These are phyloP conservation scores for Aureobasidium namibiae DNA, from an alignment of 2,329 filamentous ascomycete genomes.

Conservation along the genomic window DNA sequence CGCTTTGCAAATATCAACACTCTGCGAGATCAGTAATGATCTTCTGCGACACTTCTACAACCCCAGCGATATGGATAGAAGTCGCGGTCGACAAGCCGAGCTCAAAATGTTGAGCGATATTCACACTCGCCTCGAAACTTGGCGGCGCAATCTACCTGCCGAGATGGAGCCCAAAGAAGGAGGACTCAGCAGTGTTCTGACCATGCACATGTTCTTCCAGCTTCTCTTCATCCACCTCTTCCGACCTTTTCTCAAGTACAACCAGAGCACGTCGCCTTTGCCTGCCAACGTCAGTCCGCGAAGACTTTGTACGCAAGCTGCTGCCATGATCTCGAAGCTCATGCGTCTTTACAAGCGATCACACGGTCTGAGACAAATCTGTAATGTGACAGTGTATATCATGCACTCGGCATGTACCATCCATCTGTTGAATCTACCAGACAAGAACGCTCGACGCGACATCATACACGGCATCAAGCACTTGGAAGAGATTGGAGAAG, in stretches of 20 bases:
- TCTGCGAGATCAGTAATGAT: constrained; percentile 92
- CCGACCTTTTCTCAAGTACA: constrained; percentile 88
- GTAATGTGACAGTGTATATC: constrained; percentile 95
- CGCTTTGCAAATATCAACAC: constrained; percentile 68
- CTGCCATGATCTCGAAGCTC: constrained; percentile 84
- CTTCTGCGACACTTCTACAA: constrained; percentile 87
- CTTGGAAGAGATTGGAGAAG: constrained; percentile 89
- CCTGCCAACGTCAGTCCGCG: constrained; percentile 82
- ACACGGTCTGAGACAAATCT: constrained; percentile 86
- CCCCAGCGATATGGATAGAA: constrained; percentile 46
- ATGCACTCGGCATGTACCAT: constrained; percentile 90
- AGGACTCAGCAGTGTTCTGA: constrained; percentile 71
- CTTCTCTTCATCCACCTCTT: constrained; percentile 93
- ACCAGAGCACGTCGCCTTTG: constrained; percentile 69
- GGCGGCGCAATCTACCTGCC: constrained; percentile 73
- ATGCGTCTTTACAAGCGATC: constrained; percentile 88
- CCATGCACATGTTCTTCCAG: constrained; percentile 96
- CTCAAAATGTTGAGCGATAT: constrained; percentile 89
- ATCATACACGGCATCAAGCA: constrained; percentile 86
- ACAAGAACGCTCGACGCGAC: constrained; percentile 82
- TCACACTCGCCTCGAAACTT: constrained; percentile 80
- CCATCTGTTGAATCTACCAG: constrained; percentile 83
- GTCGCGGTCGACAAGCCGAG: constrained; percentile 68
- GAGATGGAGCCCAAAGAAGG: constrained; percentile 88
- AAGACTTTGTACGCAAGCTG: constrained; percentile 83